Evolutionary conservation across 805 yeast species (phyloP).

Genomic region (Candida orba): DNA sequence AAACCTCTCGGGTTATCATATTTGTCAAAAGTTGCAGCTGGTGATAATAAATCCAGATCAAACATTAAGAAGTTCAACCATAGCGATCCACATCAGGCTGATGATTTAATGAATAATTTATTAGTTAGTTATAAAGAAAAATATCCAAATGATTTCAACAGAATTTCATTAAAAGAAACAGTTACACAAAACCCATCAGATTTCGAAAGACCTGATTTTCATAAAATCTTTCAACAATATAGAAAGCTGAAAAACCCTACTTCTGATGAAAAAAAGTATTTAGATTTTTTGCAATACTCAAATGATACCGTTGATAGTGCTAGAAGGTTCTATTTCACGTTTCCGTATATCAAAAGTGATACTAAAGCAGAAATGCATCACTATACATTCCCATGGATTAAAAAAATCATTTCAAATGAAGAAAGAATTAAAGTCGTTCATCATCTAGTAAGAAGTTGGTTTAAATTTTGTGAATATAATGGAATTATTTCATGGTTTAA

Average conservation of each 20-base stretch:
- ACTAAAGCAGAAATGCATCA: slow-evolving; percentile 23
- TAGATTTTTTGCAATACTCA: slow-evolving; percentile 21
- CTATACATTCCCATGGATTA: slow-evolving; percentile 27
- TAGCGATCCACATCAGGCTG: slow-evolving; percentile 6
- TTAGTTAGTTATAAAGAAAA: slow-evolving; percentile 5
- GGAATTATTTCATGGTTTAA: slow-evolving; percentile 51
- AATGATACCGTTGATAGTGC: slow-evolving; percentile 18
- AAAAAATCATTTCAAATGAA: slow-evolving; percentile 23
- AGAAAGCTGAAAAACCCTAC: slow-evolving; percentile 10
- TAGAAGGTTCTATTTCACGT: slow-evolving; percentile 21
- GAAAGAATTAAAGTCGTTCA: slow-evolving; percentile 32
- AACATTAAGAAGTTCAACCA: background rate
- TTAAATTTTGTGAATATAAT: slow-evolving; percentile 37
- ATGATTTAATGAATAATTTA: slow-evolving; percentile 5
- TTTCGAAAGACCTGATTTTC: slow-evolving; percentile 16
- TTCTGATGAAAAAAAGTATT: slow-evolving; percentile 19
- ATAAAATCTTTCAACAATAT: slow-evolving; percentile 10
- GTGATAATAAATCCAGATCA: background rate
- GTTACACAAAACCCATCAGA: slow-evolving; percentile 10
- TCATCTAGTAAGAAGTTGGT: slow-evolving; percentile 46
- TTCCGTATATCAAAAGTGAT: slow-evolving; percentile 22
- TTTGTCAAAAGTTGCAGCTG: slow-evolving; percentile 11
- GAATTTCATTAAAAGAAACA: slow-evolving; percentile 10
- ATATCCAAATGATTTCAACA: background rate
- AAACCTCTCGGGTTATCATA: slow-evolving; percentile 19